Evolutionary conservation across 1,139 yeast genomes (phyloP).

Genomic region (Magnusiomyces ingens): DNA sequence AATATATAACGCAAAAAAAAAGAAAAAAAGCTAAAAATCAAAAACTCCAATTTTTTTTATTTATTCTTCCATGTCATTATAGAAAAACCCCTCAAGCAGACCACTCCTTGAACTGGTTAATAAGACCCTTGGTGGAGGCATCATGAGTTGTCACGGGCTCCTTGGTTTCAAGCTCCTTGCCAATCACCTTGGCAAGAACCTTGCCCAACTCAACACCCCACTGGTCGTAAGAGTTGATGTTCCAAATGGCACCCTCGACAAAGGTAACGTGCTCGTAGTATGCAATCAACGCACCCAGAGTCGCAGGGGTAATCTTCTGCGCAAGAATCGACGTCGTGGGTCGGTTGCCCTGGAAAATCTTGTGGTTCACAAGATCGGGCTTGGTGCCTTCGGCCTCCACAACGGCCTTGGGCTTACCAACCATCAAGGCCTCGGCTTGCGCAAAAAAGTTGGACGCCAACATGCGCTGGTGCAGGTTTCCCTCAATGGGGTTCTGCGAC

Average conservation of each 20-base stretch:
- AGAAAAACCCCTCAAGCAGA: slow-evolving; percentile 32
- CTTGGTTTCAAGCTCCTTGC: slow-evolving; percentile 69
- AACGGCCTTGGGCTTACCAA: slow-evolving; percentile 80
- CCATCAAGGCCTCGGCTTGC: slow-evolving; percentile 96
- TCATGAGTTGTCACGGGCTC: slow-evolving; percentile 64
- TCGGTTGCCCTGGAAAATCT: slow-evolving; percentile 94
- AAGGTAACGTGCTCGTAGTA: slow-evolving; percentile 96
- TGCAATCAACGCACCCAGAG: slow-evolving; percentile 92
- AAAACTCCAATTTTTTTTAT: neutral
- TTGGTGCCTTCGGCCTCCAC: slow-evolving; percentile 85
- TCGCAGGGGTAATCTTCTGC: slow-evolving; percentile 91
- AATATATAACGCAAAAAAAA: neutral
- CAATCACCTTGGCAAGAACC: slow-evolving; percentile 92
- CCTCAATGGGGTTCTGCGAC: slow-evolving; percentile 95
- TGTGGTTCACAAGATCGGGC: slow-evolving; percentile 85
- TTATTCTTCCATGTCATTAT: neutral
- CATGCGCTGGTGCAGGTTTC: slow-evolving; percentile 93
- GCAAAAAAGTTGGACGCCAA: slow-evolving; percentile 97
- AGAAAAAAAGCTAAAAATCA: neutral
- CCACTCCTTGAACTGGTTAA: slow-evolving; percentile 94
- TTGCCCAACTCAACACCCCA: slow-evolving; percentile 99
- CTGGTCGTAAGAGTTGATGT: slow-evolving; percentile 98
- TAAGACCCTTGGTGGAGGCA: slow-evolving; percentile 82
- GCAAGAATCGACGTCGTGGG: slow-evolving; percentile 97
- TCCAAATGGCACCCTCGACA: slow-evolving; percentile 98